Evolutionary conservation across 306 rosid species (phyloP), one percentile per base, ranked within the genome.

Genomic region (Rosa persica): DNA sequence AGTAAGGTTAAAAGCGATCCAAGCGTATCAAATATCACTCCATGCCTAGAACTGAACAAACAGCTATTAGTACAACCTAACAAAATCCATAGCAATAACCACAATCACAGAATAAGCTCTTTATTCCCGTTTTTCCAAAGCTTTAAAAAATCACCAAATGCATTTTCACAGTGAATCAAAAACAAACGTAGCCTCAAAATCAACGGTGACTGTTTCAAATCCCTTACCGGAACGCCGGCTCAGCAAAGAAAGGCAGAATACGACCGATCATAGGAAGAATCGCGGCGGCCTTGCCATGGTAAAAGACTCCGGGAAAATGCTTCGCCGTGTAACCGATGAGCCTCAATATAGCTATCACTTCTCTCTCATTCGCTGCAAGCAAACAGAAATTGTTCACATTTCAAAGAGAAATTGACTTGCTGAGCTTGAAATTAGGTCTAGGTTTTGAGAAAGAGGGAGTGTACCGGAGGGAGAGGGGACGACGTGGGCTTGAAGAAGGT

Each of bases 301-400:
- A 87, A 77, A 91, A 95, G 5, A 91, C 98, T 11, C 92, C 96
- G 19, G 97, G 97, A 78, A 91, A 91, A 65, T 92, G 86, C 78
- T 81, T 84, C 2, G 93, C 91, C 4, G 85, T 80, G 79, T 84
- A 89, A 58, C 96, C 85, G 67, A 92, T 82, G 15, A 95, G 97
- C 87, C 86, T 95, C 54, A 93, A 78, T 0, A 91, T 89, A 2
- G 98, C 97, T 27, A 81, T 84, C 1, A 86, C 96, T 80, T 92
- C 97, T 80, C 91, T 79, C 86, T 91, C 91, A 5, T 82, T 86
- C 6, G 88, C 90, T 83, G 89, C 80, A 36, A 66, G 65, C 22
- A 25, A 51, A 55, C 5, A 11, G 72, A 52, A 64, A 69, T 25
- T 9, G 30, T 34, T 46, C 46, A 54, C 19, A 57, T 22, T 52